Conservation (phyloP, 768 basidiomycete genomes). For the Suillus subalutaceus region DNA sequence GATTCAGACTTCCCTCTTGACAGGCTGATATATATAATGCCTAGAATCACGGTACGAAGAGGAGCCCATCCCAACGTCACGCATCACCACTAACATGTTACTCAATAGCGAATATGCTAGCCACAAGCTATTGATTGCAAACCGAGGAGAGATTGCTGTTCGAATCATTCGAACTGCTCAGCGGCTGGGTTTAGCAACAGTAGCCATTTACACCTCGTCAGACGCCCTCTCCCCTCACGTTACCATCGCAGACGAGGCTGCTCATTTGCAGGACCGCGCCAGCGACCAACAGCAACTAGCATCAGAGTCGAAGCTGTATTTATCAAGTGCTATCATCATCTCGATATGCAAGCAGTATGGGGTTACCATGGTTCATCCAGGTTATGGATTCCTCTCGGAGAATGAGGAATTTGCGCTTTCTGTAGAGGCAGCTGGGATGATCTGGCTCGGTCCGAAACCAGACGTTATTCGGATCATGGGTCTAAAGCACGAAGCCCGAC, state of each 20-base stretch:
- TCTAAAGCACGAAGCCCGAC: slow-evolving; percentile 60
- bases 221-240: slow-evolving; percentile 65
- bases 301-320: slow-evolving; percentile 50
- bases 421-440: slow-evolving; percentile 50
- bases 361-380: slow-evolving; percentile 61
- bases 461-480: slow-evolving; percentile 58
- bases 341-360: slow-evolving; percentile 41
- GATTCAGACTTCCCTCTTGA: background rate
- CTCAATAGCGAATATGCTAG: slow-evolving; percentile 19
- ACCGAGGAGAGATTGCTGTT: slow-evolving; percentile 74
- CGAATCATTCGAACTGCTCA: slow-evolving; percentile 62
- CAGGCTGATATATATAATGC: slow-evolving; percentile 1
- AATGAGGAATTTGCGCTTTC: slow-evolving; percentile 55
- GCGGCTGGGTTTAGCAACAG: slow-evolving; percentile 50
- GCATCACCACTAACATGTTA: slow-evolving; percentile 11
- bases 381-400: slow-evolving; percentile 70
- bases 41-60: background rate
- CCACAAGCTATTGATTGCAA: slow-evolving; percentile 66
- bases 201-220: slow-evolving; percentile 62
- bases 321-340: slow-evolving; percentile 41
- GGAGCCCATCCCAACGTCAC: background rate
- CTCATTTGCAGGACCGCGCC: slow-evolving; percentile 34
- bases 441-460: slow-evolving; percentile 60
- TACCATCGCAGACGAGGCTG: slow-evolving; percentile 52
- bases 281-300: slow-evolving; percentile 8